A percentile compares a stretch with the other conserved stretches of the same genome.
phyloP scores from a whole-genome alignment of 495 filamentous ascomycete species.

The Aspergillus sparsus region DNA sequence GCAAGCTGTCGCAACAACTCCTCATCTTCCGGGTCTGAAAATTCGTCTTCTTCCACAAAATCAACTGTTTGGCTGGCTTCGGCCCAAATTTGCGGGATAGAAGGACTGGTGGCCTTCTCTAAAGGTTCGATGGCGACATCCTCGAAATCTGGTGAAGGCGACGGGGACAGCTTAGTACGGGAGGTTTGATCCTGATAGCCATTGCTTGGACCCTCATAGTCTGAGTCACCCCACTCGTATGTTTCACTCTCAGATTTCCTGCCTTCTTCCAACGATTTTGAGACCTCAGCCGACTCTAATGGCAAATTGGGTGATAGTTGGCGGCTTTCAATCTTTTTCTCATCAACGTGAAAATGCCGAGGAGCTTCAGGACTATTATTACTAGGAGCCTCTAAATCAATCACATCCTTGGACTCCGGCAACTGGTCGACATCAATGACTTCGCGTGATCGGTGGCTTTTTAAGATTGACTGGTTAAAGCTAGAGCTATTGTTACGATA shows the following conservation, averaged over 20 bases:
- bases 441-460: constrained; percentile 42
- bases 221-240: constrained; percentile 1
- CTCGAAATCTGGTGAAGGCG: constrained; percentile 57
- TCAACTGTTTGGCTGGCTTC: constrained; percentile 31
- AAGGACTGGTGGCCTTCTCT: neutral
- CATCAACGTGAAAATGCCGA: neutral
- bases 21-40: constrained; percentile 83
- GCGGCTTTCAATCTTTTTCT: too few species aligned
- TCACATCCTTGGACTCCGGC: constrained; percentile 36
- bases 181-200: constrained; percentile 4
- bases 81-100: constrained; percentile 13
- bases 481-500: constrained; percentile 27
- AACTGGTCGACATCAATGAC: constrained; percentile 49
- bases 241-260: neutral
- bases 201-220: constrained; percentile 13
- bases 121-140: constrained; percentile 37
- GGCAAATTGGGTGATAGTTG: too few species aligned
- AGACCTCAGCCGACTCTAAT: neutral
- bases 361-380: constrained; percentile 17
- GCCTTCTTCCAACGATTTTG: neutral
- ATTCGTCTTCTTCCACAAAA: constrained; percentile 57
- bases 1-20: constrained; percentile 83
- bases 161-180: constrained; percentile 23
- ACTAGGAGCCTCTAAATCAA: constrained; percentile 44
- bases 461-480: constrained; percentile 42